Base-by-base conservation (phyloP, 1,284 basidiomycete genomes). In the Macrocystidia cucumis region DNA sequence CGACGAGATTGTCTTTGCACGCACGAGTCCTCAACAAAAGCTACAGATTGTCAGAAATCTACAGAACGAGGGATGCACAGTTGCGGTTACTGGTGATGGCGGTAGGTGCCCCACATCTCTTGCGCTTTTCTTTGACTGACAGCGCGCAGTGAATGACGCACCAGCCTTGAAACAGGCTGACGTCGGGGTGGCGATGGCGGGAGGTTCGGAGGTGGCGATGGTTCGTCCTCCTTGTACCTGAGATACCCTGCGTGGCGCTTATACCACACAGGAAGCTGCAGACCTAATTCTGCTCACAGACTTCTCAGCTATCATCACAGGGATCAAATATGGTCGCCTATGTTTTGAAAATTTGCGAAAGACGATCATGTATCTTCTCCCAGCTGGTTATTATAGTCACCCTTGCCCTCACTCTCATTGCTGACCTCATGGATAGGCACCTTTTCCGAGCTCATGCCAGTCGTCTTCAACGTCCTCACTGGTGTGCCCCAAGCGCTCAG, bases 1-100 rank as follows among this genome's bases (percentile, higher is more conserved):
- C 51, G 63, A 72, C 19, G 82, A 85, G 50, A 68, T 85, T 38
- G 80, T 85, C 5, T 86, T 86, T 42, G 78, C 81, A 1, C 68
- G 82, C 20, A 85, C 80, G 1, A 79, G 78, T 0, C 82, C 82
- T 0, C 77, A 84, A 50, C 77, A 80, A 54, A 87, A 87, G 53
- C 59, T 86, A 9, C 62, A 67, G 22, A 85, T 86, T 40, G 81
- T 85, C 39, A 70, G 72, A 38, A 67, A 71, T 31, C 67, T 79
- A 42, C 73, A 79, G 48, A 55, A 54, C 11, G 60, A 72, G 3
- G 63, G 63, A 3, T 68, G 67, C 29, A 67, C 68, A 6, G 72
- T 75, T 11, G 74, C 67, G 2, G 70, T 73, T 24, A 74, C 69
- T 11, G 71, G 81, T 16, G 80, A 85, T 46, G 80, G 80, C 11